Percentiles rank a stretch among this genome's conserved stretches.
These are phyloP conservation scores for Biscogniauxia mediterranea DNA, from an alignment of 2,329 filamentous ascomycete species.

Conservation along the genomic window DNA sequence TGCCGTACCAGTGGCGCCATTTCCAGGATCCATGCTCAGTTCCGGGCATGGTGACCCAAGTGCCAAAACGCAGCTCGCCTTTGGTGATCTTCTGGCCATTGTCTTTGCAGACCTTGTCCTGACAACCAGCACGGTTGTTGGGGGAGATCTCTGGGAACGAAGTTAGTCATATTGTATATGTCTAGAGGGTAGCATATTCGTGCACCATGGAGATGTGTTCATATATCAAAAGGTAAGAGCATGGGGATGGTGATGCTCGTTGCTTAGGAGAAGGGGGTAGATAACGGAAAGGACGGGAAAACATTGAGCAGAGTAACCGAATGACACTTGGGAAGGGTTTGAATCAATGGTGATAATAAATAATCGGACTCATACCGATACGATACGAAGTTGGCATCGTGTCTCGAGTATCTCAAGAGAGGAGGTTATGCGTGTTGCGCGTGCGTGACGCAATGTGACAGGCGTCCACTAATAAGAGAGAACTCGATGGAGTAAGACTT, in stretches of 20 bases:
- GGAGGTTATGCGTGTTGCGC: conserved; percentile 14
- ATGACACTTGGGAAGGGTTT: no score
- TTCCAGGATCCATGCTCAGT: conserved; percentile 61
- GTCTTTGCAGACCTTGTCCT: conserved; percentile 71
- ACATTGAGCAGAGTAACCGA: no score
- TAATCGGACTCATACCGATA: conserved; percentile 38
- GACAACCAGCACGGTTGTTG: conserved; percentile 72
- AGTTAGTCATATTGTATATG: conserved; percentile 15
- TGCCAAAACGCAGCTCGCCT: conserved; percentile 74
- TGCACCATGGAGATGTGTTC: conserved; percentile 6
- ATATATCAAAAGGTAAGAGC: background rate
- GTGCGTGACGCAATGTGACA: conserved; percentile 1
- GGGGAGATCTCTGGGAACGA: conserved; percentile 62
- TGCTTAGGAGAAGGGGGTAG: no score
- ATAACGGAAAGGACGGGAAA: no score
- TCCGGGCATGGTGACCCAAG: conserved; percentile 60
- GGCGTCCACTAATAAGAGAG: background rate
- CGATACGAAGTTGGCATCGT: conserved; percentile 46
- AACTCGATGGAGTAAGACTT: background rate
- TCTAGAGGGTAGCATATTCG: background rate
- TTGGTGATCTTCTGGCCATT: conserved; percentile 69
- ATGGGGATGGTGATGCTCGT: conserved; percentile 4
- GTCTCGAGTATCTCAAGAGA: conserved; percentile 5
- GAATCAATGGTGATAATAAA: conserved; percentile 5
- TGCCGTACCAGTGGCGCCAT: conserved; percentile 82